A percentile compares a stretch with the other conserved stretches of the same genome.
phyloP scores from a whole-genome alignment of 805 yeast genomes.

The Barnettozyma pratensis region DNA sequence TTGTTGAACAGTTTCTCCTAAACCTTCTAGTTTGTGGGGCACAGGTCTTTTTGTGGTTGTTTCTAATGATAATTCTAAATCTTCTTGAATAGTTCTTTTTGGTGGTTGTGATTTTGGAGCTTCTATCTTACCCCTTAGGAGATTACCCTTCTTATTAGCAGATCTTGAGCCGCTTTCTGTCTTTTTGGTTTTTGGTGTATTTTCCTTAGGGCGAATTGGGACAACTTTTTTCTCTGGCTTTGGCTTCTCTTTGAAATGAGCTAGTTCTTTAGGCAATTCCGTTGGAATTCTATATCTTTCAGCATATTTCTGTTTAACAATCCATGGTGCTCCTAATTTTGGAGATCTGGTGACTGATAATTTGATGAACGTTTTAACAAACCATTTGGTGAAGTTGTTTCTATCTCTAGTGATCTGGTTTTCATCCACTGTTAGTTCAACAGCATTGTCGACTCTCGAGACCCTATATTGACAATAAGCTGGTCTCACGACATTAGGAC shows the following conservation, averaged over 20 bases:
- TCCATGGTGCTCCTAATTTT: slow-evolving; percentile 94
- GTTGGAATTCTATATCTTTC: slow-evolving; percentile 59
- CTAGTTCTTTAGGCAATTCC: slow-evolving; percentile 52
- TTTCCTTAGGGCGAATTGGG: slow-evolving; percentile 15
- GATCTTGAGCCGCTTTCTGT: slow-evolving; percentile 2
- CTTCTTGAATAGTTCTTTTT: slow-evolving; percentile 19
- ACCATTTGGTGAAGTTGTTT: slow-evolving; percentile 82
- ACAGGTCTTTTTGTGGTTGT: slow-evolving; percentile 14
- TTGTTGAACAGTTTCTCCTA: slow-evolving; percentile 26
- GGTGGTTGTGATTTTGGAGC: slow-evolving; percentile 12
- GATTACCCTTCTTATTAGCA: background rate
- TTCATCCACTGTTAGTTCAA: slow-evolving; percentile 67
- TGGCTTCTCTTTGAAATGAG: slow-evolving; percentile 21
- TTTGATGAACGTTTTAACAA: slow-evolving; percentile 84
- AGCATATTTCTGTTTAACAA: slow-evolving; percentile 76
- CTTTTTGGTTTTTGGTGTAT: background rate
- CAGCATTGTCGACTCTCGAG: slow-evolving; percentile 45
- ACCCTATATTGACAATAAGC: slow-evolving; percentile 70
- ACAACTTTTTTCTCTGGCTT: slow-evolving; percentile 2
- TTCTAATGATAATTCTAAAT: slow-evolving; percentile 17
- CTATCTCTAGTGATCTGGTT: slow-evolving; percentile 76
- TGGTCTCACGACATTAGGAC: slow-evolving; percentile 36
- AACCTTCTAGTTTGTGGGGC: slow-evolving; percentile 14
- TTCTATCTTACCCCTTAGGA: slow-evolving; percentile 4
- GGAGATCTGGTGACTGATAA: slow-evolving; percentile 59